These are phyloP conservation scores for Chrysanthemum seticuspe DNA, from an alignment of 129 eudicot species.

Conservation along the genomic window DNA sequence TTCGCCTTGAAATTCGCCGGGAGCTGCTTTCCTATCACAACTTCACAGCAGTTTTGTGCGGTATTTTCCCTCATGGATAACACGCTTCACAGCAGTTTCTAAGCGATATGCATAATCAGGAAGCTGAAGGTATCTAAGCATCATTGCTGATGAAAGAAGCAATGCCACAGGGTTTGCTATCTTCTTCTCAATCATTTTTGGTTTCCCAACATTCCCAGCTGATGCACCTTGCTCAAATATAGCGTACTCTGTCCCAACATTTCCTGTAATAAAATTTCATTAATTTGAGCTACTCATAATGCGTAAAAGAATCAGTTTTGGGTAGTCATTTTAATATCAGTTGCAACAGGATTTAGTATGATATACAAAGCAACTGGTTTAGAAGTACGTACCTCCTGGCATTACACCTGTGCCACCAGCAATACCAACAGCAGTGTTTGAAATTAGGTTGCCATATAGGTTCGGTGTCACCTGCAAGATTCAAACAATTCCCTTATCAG, in stretches of 20 bases:
- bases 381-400: conserved; percentile 72
- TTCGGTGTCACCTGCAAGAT: conserved; percentile 82
- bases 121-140: conserved; percentile 81
- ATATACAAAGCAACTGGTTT: background rate
- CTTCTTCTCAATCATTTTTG: conserved; percentile 53
- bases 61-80: conserved; percentile 58
- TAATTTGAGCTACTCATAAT: background rate
- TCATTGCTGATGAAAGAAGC: conserved; percentile 88
- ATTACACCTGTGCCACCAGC: conserved; percentile 98
- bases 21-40: no score
- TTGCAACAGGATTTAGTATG: background rate
- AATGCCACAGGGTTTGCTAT: conserved; percentile 86
- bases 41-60: conserved; percentile 70
- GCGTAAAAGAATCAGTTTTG: no score
- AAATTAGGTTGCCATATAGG: conserved; percentile 75
- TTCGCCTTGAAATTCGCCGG: no score
- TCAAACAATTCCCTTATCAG: conserved; percentile 8
- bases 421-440: conserved; percentile 90
- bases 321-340: no score
- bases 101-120: conserved; percentile 73
- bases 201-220: conserved; percentile 85
- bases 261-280: conserved; percentile 42
- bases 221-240: conserved; percentile 94
- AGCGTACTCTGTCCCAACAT: conserved; percentile 75
- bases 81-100: conserved; percentile 79